These are phyloP conservation scores for Fistulinella prunicolor DNA, from an alignment of 768 basidiomycete species.

Conservation along the genomic window DNA sequence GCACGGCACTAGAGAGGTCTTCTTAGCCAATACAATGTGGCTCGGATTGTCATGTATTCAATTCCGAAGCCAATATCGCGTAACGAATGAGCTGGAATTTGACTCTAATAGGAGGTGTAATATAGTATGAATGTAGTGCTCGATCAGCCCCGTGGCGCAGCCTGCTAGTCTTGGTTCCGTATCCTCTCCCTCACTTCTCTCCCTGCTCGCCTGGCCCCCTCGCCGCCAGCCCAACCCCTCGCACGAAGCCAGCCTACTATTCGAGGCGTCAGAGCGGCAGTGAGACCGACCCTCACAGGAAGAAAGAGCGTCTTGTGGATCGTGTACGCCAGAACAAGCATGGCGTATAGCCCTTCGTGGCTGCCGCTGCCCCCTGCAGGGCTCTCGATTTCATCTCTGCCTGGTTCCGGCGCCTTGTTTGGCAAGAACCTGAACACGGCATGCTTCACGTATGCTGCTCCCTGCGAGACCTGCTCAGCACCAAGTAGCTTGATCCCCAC, in stretches of 20 bases:
- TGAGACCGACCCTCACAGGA: conserved; percentile 85
- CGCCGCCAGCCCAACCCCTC: conserved; percentile 78
- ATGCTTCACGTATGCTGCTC: conserved; percentile 58
- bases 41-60: no score
- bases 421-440: conserved; percentile 43
- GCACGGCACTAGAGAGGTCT: no score
- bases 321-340: conserved; percentile 89
- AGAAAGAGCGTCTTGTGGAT: conserved; percentile 94
- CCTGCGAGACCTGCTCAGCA: conserved; percentile 79
- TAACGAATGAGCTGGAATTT: not conserved
- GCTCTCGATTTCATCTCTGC: conserved; percentile 59
- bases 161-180: conserved; percentile 21
- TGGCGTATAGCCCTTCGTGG: conserved; percentile 83
- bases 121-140: conserved; percentile 7
- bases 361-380: conserved; percentile 36
- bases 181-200: conserved; percentile 38
- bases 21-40: no score
- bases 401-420: conserved; percentile 61
- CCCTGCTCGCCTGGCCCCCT: conserved; percentile 66
- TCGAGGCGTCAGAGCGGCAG: conserved; percentile 79
- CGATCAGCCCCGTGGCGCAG: not conserved
- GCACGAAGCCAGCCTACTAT: conserved; percentile 82
- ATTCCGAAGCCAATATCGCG: no score
- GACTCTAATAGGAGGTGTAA: not conserved
- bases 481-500: conserved; percentile 82